Evolutionary conservation across 768 basidiomycete species (phyloP), one percentile per base, ranked within the genome.

Genomic region (Amanita inopinata): DNA sequence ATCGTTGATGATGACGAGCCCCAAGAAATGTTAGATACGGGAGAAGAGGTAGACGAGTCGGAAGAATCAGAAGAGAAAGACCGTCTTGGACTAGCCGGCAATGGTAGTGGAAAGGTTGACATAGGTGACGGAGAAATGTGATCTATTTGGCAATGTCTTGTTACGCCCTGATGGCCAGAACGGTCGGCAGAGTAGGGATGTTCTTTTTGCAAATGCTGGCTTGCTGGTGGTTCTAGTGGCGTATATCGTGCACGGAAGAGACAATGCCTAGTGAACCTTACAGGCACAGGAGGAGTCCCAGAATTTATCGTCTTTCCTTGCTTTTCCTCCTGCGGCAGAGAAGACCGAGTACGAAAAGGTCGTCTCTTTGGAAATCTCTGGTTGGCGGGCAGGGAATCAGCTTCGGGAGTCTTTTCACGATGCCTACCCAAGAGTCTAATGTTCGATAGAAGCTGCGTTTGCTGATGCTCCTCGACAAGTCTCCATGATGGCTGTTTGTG

Each of bases 51-150:
- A n/a, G 40, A 42, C 7, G 40, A 42, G 7, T 42, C 40, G 5
- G 40, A 42, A 15, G 40, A 42, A 7, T 42, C 40, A 5, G 40
- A 42, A 15, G 40, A 42, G 14, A 33, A 33, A 8, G 40, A 42
- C 40, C 40, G 34, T 22, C 32, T 19, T 19, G 23, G 33, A 5
- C n/a, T 33, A 5, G 31, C 22, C 10, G 18, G 31, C 7, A 5
- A 11, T 5, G 32, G 12, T 6, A 32, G 12, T 31, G 30, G 10
- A 12, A 11, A 2, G 20, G 3, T 10, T 17, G 40, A 30, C 7
- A 14, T 23, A 10, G 30, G 5, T n/a, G 18, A n/a, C 15, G 40
- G 40, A 5, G 36, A 23, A 3, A 12, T 37, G 19, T 22, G 24
- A 3, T 6, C 11, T 22, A 22, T 37, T n/a, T 9, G 11, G 15